Evolutionary conservation across 768 basidiomycete species (phyloP).

Genomic region (Exidia glandulosa): DNA sequence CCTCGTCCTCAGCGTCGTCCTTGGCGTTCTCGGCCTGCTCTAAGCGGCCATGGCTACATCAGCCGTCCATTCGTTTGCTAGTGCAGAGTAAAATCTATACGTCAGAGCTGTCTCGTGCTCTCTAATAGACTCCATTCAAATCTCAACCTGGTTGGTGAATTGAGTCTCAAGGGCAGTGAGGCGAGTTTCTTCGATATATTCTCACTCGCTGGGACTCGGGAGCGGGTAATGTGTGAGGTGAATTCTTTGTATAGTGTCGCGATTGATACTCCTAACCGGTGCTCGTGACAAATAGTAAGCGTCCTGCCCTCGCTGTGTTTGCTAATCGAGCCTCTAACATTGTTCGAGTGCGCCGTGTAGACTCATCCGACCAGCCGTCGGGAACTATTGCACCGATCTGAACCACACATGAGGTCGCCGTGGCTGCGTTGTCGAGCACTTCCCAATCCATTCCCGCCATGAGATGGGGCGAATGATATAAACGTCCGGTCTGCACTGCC

Average conservation of each 20-base stretch:
- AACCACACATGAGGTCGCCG: background rate
- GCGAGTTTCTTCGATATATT: too few relatives aligned
- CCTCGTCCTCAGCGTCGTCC: background rate
- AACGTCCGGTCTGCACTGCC: background rate
- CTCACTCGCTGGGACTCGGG: too few relatives aligned
- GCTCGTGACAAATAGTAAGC: background rate
- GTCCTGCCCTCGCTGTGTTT: background rate
- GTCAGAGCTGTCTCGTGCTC: background rate
- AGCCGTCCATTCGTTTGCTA: background rate
- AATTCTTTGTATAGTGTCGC: background rate
- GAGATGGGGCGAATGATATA: background rate
- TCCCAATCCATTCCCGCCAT: background rate
- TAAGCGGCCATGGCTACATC: background rate
- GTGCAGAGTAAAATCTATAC: background rate
- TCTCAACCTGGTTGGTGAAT: background rate
- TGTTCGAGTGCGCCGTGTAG: background rate
- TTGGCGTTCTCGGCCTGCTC: background rate
- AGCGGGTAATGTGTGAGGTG: background rate
- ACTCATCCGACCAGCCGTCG: background rate
- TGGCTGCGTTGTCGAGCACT: background rate
- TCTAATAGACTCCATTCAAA: background rate
- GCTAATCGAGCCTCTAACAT: background rate
- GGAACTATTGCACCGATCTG: background rate
- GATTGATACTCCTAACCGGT: background rate
- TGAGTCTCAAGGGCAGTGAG: background rate